A percentile compares a stretch with the other conserved stretches of the same genome.
Evolutionary conservation across 1,284 basidiomycete genomes (phyloP).

Genomic region (Porogramme epimiltina): DNA sequence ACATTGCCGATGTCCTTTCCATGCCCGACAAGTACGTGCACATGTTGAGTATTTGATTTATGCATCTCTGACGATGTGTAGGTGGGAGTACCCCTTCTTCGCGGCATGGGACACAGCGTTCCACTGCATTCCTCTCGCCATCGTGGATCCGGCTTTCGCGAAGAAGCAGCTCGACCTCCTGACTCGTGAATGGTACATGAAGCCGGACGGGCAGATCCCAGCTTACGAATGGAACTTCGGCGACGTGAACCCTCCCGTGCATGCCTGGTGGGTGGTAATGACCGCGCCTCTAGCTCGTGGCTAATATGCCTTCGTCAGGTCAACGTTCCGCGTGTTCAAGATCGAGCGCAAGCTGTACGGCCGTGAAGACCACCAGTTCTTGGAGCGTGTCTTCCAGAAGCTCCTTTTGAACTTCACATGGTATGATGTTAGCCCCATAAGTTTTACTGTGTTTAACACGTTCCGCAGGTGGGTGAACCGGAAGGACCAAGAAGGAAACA

Average conservation of each 20-base stretch:
- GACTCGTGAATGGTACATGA: constrained; percentile 99
- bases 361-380: constrained; percentile 87
- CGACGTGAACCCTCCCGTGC: constrained; percentile 96
- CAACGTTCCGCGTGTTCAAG: constrained; percentile 97
- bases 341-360: constrained; percentile 96
- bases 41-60: background rate
- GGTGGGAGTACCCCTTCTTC: constrained; percentile 98
- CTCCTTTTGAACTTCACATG: constrained; percentile 96
- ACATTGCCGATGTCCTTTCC: constrained; percentile 93
- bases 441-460: background rate
- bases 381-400: constrained; percentile 99
- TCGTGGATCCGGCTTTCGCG: constrained; percentile 93
- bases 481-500: constrained; percentile 92
- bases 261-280: constrained; percentile 73
- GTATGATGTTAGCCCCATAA: constrained; percentile 38
- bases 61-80: constrained; percentile 28
- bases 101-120: constrained; percentile 97
- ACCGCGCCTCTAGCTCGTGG: background rate
- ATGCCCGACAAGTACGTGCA: constrained; percentile 92
- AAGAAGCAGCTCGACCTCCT: constrained; percentile 97
- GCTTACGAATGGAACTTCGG: constrained; percentile 99
- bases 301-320: constrained; percentile 48
- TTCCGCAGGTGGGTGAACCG: constrained; percentile 91
- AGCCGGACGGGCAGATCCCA: constrained; percentile 96
- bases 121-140: constrained; percentile 95